Evolutionary conservation across 306 rosid genomes (phyloP).

Genomic region (Inga laurina): DNA sequence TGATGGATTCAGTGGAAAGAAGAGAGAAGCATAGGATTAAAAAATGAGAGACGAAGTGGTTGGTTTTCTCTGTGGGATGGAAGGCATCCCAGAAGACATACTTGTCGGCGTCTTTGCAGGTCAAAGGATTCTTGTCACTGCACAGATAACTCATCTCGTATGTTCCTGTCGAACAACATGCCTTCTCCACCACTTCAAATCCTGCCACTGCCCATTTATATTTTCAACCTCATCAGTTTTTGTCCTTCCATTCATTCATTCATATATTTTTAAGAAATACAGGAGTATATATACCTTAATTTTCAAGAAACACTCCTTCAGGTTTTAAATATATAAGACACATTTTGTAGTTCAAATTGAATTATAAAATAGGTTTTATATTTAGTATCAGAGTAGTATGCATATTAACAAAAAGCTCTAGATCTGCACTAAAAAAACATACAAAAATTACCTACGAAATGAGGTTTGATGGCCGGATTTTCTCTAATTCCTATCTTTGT

Average conservation of each 20-base stretch:
- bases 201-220: constrained; percentile 23
- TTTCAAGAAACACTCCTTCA: too few species aligned
- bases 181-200: constrained; percentile 37
- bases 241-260: not conserved
- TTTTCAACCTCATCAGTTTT: not conserved
- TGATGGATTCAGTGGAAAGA: constrained; percentile 26
- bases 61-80: constrained; percentile 53
- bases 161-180: constrained; percentile 55
- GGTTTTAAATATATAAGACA: too few species aligned
- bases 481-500: too few species aligned
- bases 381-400: too few species aligned
- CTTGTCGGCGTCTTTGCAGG: constrained; percentile 44
- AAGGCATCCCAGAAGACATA: constrained; percentile 64
- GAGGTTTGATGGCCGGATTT: too few species aligned
- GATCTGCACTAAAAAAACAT: too few species aligned
- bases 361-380: too few species aligned
- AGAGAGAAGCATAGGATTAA: constrained; percentile 25
- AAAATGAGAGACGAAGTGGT: constrained; percentile 28
- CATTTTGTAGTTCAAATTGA: too few species aligned
- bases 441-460: too few species aligned
- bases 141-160: constrained; percentile 43
- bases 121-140: constrained; percentile 33
- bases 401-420: too few species aligned
- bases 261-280: too few species aligned
- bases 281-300: too few species aligned